These are phyloP conservation scores for Chlamydomonas sp. DNA, from an alignment of 139 green algal species.

Conservation along the genomic window DNA sequence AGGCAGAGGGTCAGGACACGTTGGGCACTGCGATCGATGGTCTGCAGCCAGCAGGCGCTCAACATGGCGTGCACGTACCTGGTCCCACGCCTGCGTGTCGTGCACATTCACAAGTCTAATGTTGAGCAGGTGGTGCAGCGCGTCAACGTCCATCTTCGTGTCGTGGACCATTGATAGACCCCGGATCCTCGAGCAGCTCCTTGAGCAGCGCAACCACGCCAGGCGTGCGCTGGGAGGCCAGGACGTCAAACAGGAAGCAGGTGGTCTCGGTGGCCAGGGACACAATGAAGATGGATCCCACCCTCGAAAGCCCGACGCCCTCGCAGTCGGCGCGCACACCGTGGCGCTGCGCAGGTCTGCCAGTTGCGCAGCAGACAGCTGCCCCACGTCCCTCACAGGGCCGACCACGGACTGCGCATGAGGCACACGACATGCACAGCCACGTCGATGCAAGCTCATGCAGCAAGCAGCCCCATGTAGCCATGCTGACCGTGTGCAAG, in stretches of 20 bases:
- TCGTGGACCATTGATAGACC: not conserved
- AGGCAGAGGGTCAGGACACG: too few relatives aligned
- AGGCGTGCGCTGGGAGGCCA: not conserved
- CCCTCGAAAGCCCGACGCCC: not conserved
- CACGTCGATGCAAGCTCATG: too few relatives aligned
- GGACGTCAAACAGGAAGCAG: constrained; percentile 4
- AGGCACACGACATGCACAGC: too few relatives aligned
- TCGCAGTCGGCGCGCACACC: not conserved
- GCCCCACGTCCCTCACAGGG: not conserved
- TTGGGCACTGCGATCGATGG: too few relatives aligned
- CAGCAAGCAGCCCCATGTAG: too few relatives aligned
- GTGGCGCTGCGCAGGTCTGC: not conserved
- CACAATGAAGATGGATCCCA: not conserved
- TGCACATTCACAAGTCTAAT: not conserved
- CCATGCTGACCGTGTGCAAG: too few relatives aligned
- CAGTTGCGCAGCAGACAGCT: not conserved
- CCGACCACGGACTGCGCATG: too few relatives aligned
- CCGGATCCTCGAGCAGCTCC: not conserved
- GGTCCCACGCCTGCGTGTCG: constrained; percentile 4
- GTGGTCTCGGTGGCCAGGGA: not conserved
- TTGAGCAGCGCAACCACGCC: not conserved
- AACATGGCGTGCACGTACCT: too few relatives aligned
- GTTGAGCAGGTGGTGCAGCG: not conserved
- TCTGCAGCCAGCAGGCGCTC: not conserved
- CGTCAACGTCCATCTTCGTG: constrained; percentile 14